These are phyloP conservation scores for Suillus clintonianus DNA, from an alignment of 768 basidiomycete genomes.

Conservation along the genomic window DNA sequence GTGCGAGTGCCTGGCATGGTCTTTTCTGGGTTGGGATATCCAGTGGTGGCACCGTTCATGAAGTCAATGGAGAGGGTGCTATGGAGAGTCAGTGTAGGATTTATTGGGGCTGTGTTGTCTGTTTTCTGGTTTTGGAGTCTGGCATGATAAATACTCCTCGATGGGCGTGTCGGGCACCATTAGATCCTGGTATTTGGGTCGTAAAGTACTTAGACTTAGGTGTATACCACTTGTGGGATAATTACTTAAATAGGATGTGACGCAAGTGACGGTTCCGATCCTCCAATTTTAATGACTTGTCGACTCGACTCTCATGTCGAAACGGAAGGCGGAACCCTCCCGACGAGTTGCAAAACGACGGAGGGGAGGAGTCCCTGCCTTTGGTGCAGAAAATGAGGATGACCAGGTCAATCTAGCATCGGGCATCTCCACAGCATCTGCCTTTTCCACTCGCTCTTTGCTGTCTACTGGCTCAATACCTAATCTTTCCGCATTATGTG, in stretches of 20 bases:
- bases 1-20: background rate
- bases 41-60: conserved; percentile 7
- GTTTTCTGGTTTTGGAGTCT: conserved; percentile 30
- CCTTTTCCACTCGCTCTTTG: conserved; percentile 47
- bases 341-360: conserved; percentile 14
- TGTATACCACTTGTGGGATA: background rate
- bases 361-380: conserved; percentile 19
- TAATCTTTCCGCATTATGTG: conserved; percentile 50
- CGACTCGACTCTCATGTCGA: conserved; percentile 13
- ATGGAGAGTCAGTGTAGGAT: conserved; percentile 46
- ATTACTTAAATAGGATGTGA: background rate
- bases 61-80: conserved; percentile 31
- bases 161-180: background rate
- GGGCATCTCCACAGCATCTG: conserved; percentile 50
- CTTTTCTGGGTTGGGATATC: conserved; percentile 21
- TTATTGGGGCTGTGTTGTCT: conserved; percentile 34
- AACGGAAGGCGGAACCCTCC: conserved; percentile 1
- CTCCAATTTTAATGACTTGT: too few species aligned
- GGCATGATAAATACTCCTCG: background rate
- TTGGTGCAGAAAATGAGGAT: conserved; percentile 48
- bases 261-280: background rate
- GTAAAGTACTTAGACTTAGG: too few species aligned
- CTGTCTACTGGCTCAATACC: conserved; percentile 36
- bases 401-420: conserved; percentile 41
- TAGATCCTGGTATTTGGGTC: background rate